A percentile compares a stretch with the other conserved stretches of the same genome.
Evolutionary conservation across 2,329 filamentous ascomycete genomes (phyloP).

Genomic region (Aspergillus pseudoglaucus): DNA sequence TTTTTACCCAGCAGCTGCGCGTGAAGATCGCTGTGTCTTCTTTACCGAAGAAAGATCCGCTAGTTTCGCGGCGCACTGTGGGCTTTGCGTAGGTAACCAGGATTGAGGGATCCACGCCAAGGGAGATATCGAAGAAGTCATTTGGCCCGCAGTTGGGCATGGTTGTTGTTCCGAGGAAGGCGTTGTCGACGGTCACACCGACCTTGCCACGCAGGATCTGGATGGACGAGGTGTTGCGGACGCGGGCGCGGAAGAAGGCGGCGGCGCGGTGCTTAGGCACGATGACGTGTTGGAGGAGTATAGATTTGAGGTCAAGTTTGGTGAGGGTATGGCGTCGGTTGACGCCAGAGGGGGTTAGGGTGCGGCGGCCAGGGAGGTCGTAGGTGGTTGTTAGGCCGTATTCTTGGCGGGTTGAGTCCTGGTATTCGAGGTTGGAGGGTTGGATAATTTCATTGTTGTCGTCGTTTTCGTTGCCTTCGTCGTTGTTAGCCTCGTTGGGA

Average conservation of each 20-base stretch:
- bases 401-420: constrained; percentile 34
- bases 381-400: constrained; percentile 38
- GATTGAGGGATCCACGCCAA: constrained; percentile 27
- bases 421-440: constrained; percentile 11
- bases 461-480: constrained; percentile 2
- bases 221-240: constrained; percentile 31
- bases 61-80: constrained; percentile 17
- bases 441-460: constrained; percentile 5
- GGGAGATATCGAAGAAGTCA: constrained; percentile 23
- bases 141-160: constrained; percentile 21
- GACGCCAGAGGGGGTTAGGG: constrained; percentile 27
- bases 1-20: constrained; percentile 24
- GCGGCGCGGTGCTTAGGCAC: constrained; percentile 35
- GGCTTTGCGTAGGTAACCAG: constrained; percentile 26
- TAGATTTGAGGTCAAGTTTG: constrained; percentile 27
- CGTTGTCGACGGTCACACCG: constrained; percentile 22
- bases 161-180: constrained; percentile 22
- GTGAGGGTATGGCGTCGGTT: constrained; percentile 34
- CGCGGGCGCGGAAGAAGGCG: constrained; percentile 36
- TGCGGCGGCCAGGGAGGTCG: constrained; percentile 34
- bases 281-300: constrained; percentile 32
- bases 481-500: constrained; percentile 11
- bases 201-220: constrained; percentile 23
- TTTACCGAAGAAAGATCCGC: constrained; percentile 23
- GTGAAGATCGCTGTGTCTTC: constrained; percentile 25